Conservation (phyloP, 208 protist species). For the Tritrichomonas musculus region DNA sequence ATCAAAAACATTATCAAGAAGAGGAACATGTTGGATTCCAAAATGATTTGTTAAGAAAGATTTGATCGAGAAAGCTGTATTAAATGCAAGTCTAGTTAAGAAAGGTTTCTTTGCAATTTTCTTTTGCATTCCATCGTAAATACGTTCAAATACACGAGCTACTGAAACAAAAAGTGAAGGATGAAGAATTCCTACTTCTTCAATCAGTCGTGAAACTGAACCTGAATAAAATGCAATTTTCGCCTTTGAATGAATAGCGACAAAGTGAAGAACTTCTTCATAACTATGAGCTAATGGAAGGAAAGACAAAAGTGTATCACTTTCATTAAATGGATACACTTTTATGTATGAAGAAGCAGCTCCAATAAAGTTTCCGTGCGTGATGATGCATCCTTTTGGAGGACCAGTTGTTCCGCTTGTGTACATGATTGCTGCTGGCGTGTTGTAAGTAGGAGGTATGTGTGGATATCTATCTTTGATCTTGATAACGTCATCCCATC, state of each 20-base stretch:
- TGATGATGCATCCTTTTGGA: slow-evolving; percentile 32
- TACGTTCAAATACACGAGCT: not conserved
- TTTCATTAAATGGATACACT: not conserved
- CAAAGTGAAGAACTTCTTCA: not conserved
- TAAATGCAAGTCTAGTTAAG: not conserved
- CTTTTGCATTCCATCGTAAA: not conserved
- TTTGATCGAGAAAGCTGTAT: not conserved
- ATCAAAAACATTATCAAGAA: not conserved
- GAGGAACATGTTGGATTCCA: not conserved
- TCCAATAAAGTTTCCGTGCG: slow-evolving; percentile 31
- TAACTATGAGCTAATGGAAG: slow-evolving; percentile 42
- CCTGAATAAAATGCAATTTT: slow-evolving; percentile 8
- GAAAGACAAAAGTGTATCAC: slow-evolving; percentile 35
- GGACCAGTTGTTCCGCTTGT: not conserved
- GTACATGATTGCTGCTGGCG: not conserved
- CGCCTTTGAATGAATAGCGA: not conserved
- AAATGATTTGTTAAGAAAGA: not conserved
- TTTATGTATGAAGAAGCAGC: not conserved
- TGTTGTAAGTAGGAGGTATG: not conserved
- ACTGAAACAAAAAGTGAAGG: slow-evolving; percentile 28
- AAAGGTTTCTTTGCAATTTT: not conserved
- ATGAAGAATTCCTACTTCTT: slow-evolving; percentile 33
- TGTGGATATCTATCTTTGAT: not conserved
- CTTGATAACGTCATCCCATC: not conserved
- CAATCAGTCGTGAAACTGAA: not conserved